These are phyloP conservation scores for Ustilago crameri DNA, from an alignment of 1,284 basidiomycete genomes.

Conservation along the genomic window DNA sequence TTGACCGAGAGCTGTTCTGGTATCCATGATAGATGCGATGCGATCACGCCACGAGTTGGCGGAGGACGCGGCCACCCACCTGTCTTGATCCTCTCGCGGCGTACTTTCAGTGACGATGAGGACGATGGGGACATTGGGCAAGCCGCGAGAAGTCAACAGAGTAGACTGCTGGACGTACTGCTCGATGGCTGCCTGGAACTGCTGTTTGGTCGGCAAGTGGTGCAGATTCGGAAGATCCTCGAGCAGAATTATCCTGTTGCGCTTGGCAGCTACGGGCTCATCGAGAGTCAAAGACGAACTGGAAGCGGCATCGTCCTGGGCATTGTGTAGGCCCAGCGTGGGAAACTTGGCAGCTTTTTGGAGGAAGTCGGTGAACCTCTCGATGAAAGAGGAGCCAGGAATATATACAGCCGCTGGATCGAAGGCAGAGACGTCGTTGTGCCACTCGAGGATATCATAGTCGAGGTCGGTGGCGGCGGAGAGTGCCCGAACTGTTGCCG, in stretches of 20 bases:
- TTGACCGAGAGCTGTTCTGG: constrained; percentile 76
- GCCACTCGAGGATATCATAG: constrained; percentile 88
- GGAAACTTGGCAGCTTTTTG: constrained; percentile 46
- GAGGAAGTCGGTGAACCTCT: constrained; percentile 59
- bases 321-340: constrained; percentile 27
- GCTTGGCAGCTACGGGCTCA: background rate
- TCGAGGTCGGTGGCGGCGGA: constrained; percentile 75
- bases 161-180: constrained; percentile 31
- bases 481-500: constrained; percentile 81
- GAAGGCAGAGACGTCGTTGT: constrained; percentile 70
- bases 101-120: constrained; percentile 83
- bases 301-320: constrained; percentile 1
- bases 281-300: constrained; percentile 12
- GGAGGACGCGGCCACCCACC: constrained; percentile 72
- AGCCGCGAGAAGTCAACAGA: constrained; percentile 13
- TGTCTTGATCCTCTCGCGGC: constrained; percentile 71
- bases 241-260: constrained; percentile 76
- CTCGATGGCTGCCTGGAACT: constrained; percentile 79
- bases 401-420: constrained; percentile 5
- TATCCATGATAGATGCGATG: constrained; percentile 71
- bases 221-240: constrained; percentile 91
- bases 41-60: constrained; percentile 70
- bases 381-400: constrained; percentile 27
- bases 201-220: constrained; percentile 74
- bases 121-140: constrained; percentile 74